Evolutionary conservation across 805 yeast species (phyloP), one percentile per base, ranked within the genome.

Genomic region (Starmerella vitae): DNA sequence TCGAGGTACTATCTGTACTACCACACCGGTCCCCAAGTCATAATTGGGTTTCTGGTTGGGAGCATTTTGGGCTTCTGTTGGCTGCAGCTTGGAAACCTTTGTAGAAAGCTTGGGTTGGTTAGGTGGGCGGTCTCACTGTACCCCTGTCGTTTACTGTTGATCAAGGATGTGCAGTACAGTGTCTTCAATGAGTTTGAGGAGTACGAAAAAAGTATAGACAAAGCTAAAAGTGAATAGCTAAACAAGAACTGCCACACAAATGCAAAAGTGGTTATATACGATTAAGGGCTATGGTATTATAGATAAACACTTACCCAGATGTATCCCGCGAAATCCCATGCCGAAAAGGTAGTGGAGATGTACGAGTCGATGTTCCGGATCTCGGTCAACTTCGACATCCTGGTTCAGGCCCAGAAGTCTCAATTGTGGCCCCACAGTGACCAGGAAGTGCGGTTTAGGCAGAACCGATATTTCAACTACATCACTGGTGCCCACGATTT

Each of bases 381-480:
- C 33, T 17, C 51, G 44, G 31, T 56, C 50, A 31, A 40, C 44
- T 33, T 73, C 76, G 33, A 46, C 60, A 63, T 44, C 54, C 68
- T 50, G 24, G 38, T 58, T n/a, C 52, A 58, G 4, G 53, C 58
- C 6, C 42, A 59, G 14, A 47, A 46, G 36, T 36, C 49, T 21
- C 75, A 71, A 50, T 61, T 69, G 33, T 73, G 75, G 53, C 77
- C 80, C 30, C 81, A 83, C 59, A 73, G 84, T 53, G 98, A 88
- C 60, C 84, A 76, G 50, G 65, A 74, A 2, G 74, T 73, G 43
- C 79, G 80, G 5, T 69, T 86, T 49, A 74, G 94, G 63, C 98
- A 91, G 60, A 80, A 83, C 59, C 68, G 97, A 40, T 86, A 88
- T 62, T 91, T 91, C 59, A 84, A 69, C 58, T 91, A 88, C 55